Conservation (phyloP, 2,329 filamentous ascomycete genomes). For the Colletotrichum orbiculare region DNA sequence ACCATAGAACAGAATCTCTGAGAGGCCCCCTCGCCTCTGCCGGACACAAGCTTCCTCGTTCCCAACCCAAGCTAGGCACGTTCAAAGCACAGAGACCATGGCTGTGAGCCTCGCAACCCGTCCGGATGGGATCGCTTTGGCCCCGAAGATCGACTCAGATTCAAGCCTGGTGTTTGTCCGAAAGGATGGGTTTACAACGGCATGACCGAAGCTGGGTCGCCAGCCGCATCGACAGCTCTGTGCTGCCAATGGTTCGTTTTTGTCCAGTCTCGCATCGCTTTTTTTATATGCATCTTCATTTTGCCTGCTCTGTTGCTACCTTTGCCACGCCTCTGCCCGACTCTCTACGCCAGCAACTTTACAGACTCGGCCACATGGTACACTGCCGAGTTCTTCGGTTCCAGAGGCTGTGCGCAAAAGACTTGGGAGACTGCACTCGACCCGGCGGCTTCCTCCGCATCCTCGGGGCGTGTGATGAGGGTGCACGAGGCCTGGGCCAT, state of each 20-base stretch:
- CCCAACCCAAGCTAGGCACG: neutral
- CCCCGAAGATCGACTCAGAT: neutral
- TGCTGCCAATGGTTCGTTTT: slow-evolving; percentile 22
- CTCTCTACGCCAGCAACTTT: neutral
- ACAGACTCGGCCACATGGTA: too few species aligned
- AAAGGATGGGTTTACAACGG: slow-evolving; percentile 19
- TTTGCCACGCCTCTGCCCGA: neutral
- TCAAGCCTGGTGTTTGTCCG: slow-evolving; percentile 29
- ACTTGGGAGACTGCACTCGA: neutral
- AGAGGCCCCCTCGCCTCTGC: too few species aligned
- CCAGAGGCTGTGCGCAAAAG: neutral
- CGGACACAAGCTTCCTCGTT: neutral
- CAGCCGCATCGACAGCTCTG: slow-evolving; percentile 15
- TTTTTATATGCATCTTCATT: too few species aligned
- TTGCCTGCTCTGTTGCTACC: neutral
- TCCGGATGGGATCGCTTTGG: neutral
- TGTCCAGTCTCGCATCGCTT: neutral
- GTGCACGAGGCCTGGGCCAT: slow-evolving; percentile 21
- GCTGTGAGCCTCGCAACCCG: neutral
- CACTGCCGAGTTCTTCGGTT: neutral
- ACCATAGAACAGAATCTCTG: too few species aligned
- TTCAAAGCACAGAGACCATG: neutral
- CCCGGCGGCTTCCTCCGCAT: neutral
- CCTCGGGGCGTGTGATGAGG: neutral
- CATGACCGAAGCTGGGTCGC: slow-evolving; percentile 1